These are phyloP conservation scores for Leccinum ochraceum DNA, from an alignment of 768 basidiomycete genomes.

Conservation along the genomic window DNA sequence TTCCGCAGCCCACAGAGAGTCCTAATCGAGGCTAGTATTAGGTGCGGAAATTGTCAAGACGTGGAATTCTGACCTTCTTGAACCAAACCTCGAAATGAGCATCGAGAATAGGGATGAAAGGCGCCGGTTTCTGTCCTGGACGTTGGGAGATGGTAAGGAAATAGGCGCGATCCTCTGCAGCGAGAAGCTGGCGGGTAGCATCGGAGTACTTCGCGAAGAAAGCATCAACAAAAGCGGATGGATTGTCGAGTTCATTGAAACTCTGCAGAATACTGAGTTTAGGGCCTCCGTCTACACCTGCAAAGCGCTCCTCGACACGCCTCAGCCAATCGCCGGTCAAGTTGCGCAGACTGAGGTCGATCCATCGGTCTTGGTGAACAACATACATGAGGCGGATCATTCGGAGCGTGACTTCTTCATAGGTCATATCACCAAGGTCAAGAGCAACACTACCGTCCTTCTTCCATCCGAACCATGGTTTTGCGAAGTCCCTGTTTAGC, in stretches of 20 bases:
- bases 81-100: conserved; percentile 97
- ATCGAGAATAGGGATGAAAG: conserved; percentile 96
- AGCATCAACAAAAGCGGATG: conserved; percentile 67
- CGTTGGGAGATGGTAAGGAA: conserved; percentile 96
- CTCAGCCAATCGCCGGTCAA: conserved; percentile 96
- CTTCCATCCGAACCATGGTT: conserved; percentile 98
- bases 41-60: conserved; percentile 5
- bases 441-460: conserved; percentile 83
- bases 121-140: conserved; percentile 96
- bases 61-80: conserved; percentile 75
- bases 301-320: conserved; percentile 93
- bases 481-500: conserved; percentile 93
- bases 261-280: conserved; percentile 87
- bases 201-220: conserved; percentile 88
- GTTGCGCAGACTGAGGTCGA: conserved; percentile 89
- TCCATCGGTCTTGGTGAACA: conserved; percentile 87
- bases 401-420: conserved; percentile 91
- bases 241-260: conserved; percentile 83
- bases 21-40: conserved; percentile 45
- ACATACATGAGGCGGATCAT: conserved; percentile 97
- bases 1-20: conserved; percentile 96
- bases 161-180: conserved; percentile 91
- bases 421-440: conserved; percentile 96
- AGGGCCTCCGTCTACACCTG: conserved; percentile 77
- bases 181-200: conserved; percentile 83